Conservation (phyloP, 2,329 filamentous ascomycete species). For the Coniochaeta sp. region DNA sequence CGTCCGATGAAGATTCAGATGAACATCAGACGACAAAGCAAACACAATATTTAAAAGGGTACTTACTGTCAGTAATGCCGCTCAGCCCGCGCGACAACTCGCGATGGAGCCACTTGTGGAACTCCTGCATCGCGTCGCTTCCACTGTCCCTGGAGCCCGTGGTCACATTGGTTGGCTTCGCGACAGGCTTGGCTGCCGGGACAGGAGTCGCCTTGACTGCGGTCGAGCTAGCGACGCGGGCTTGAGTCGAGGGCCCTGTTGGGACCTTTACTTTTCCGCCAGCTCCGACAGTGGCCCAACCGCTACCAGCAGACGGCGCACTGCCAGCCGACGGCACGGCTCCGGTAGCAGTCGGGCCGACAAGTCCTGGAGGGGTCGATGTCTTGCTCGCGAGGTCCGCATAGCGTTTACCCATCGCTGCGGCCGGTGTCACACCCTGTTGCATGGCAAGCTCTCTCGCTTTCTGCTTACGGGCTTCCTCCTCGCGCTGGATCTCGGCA, state of each 20-base stretch:
- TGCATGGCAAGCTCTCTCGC: slow-evolving; percentile 45
- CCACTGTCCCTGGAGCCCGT: slow-evolving; percentile 29
- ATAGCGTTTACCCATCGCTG: slow-evolving; percentile 72
- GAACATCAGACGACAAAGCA: not conserved
- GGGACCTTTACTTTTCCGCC: slow-evolving; percentile 85
- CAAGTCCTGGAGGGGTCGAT: slow-evolving; percentile 30
- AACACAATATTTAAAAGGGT: not conserved
- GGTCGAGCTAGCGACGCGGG: slow-evolving; percentile 35
- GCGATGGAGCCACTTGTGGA: slow-evolving; percentile 83
- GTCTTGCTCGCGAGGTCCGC: slow-evolving; percentile 86
- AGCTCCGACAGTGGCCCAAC: slow-evolving; percentile 94
- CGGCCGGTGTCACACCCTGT: slow-evolving; percentile 34
- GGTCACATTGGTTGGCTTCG: slow-evolving; percentile 36
- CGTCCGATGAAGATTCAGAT: too few species aligned
- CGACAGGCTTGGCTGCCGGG: slow-evolving; percentile 41
- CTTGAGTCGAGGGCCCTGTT: slow-evolving; percentile 44
- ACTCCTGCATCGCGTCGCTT: slow-evolving; percentile 70
- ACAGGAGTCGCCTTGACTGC: slow-evolving; percentile 31
- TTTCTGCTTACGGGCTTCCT: slow-evolving; percentile 82
- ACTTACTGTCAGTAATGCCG: slow-evolving; percentile 45
- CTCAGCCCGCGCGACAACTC: slow-evolving; percentile 69
- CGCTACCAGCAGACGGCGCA: slow-evolving; percentile 29
- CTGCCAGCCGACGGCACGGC: slow-evolving; percentile 19
- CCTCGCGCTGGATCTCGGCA: slow-evolving; percentile 93
- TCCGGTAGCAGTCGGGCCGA: slow-evolving; percentile 28